Evolutionary conservation across 1,139 yeast genomes (phyloP).

Genomic region (Candida sp.): DNA sequence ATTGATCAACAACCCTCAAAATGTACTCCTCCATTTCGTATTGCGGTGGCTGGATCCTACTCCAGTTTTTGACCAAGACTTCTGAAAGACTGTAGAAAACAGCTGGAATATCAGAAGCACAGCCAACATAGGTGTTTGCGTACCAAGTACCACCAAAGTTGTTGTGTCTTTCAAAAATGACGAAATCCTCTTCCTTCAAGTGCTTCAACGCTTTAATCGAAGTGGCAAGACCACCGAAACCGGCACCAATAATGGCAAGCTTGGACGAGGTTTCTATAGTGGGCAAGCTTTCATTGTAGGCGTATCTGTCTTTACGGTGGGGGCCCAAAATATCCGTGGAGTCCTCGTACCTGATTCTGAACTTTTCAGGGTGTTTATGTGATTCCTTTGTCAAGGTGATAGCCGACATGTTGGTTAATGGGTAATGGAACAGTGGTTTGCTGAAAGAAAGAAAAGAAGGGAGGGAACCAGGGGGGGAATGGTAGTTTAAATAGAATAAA

Average conservation of each 20-base stretch:
- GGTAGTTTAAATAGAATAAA: no score
- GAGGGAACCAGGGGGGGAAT: no score
- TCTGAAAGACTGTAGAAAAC: constrained; percentile 49
- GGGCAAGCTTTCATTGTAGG: constrained; percentile 22
- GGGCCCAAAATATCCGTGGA: constrained; percentile 32
- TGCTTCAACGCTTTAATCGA: constrained; percentile 34
- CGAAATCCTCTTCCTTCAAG: constrained; percentile 36
- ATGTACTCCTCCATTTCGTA: constrained; percentile 53
- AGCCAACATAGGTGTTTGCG: constrained; percentile 58
- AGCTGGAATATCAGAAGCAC: constrained; percentile 57
- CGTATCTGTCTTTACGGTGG: constrained; percentile 7
- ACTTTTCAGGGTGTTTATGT: constrained; percentile 35
- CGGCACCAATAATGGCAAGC: constrained; percentile 51
- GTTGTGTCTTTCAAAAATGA: constrained; percentile 47
- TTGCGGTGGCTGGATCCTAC: constrained; percentile 50
- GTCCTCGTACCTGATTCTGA: constrained; percentile 32
- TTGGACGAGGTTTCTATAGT: constrained; percentile 27
- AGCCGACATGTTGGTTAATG: constrained; percentile 21
- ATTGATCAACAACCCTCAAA: constrained; percentile 38
- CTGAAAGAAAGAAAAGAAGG: no score
- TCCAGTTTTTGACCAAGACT: constrained; percentile 48
- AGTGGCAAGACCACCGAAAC: constrained; percentile 48
- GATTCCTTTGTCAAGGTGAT: constrained; percentile 33
- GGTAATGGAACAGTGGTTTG: no score
- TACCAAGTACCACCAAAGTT: constrained; percentile 61